Base-by-base conservation (phyloP, 140 eudicot species). In the Oenanthe javanica region DNA sequence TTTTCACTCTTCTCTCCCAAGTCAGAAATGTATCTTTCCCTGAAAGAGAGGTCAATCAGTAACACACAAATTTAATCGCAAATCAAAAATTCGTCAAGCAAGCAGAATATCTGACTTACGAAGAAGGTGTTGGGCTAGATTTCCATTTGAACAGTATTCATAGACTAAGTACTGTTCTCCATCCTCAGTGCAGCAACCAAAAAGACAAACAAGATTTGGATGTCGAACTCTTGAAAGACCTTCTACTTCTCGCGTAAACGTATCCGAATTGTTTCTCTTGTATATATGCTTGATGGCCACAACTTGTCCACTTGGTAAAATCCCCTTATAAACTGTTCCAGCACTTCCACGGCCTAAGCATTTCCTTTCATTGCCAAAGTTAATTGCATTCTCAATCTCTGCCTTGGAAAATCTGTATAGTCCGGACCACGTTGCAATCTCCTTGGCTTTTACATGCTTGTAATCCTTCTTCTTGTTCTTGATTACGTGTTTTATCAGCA, bases 341-440 rank as follows among this genome's bases (percentile, higher is more conserved):
- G 97, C 97, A 70, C 97, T 92, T 64, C 96, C 97, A 61, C 89
- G 87, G 19, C 97, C 97, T 14, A 90, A 87, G 63, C 82, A 83
- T 70, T 85, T 78, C 81, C 55, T 92, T 64, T 92, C 97, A 27
- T 75, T 79, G 1, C 90, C 86, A 23, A 80, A 84, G 76, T 88
- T 85, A 12, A 90, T 85, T 18, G 97, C 96, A 8, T 86, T 86
- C 78, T 85, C 90, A 12, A 92, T 92, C 84, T 92, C 97, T 1
- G 88, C 86, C 70, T 88, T 90, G 7, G 97, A 88, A 85, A 92
- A 92, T 55, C 89, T 82, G 77, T 92, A 90, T 9, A 92, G 86
- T 2, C 93, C 93, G 0, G 96, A 80, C 84, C 89, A 92, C 0
- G 85, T 64, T 4, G 88, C 86, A 8, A 82, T 73, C 71, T 88